Percentiles rank a stretch among this genome's conserved stretches.
Evolutionary conservation across 2,329 filamentous ascomycete genomes (phyloP).

Genomic region (Allantophomopsis lycopodina): DNA sequence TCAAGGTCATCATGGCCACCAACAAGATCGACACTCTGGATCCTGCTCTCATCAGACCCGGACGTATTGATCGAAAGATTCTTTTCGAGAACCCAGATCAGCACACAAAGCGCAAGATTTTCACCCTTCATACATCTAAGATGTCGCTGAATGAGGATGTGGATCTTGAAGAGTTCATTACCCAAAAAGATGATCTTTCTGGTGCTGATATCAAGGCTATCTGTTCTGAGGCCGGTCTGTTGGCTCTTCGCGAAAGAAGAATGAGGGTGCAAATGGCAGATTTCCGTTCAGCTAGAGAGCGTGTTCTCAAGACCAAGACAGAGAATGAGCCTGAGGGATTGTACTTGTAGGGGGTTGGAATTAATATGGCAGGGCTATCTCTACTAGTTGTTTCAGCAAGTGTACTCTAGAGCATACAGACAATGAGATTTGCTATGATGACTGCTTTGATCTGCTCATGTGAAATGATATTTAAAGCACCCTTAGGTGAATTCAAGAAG

Average conservation of each 20-base stretch:
- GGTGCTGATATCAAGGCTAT: constrained; percentile 99
- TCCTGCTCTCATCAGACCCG: constrained; percentile 87
- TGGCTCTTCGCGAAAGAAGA: constrained; percentile 84
- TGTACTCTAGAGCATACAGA: neutral
- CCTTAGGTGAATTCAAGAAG: too few relatives aligned
- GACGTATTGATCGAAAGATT: constrained; percentile 98
- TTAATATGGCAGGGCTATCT: neutral
- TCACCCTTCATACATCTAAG: constrained; percentile 94
- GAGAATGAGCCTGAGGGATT: constrained; percentile 96
- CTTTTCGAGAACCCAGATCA: constrained; percentile 57
- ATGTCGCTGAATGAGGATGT: constrained; percentile 95
- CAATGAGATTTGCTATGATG: neutral
- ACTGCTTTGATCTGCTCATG: neutral
- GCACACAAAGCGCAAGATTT: constrained; percentile 96
- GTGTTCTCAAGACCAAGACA: constrained; percentile 95
- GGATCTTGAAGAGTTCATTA: constrained; percentile 97
- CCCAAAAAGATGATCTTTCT: constrained; percentile 92
- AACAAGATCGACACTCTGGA: constrained; percentile 99
- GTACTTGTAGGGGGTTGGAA: constrained; percentile 61
- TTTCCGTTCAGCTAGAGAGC: constrained; percentile 83
- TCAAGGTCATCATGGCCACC: constrained; percentile 99
- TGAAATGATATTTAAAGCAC: neutral
- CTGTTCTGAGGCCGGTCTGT: constrained; percentile 88
- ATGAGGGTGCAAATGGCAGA: constrained; percentile 99
- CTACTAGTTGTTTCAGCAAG: neutral